A percentile compares a stretch with the other conserved stretches of the same genome.
Evolutionary conservation across 805 yeast genomes (phyloP).

Genomic region (Grigorovia yakushimaensis): DNA sequence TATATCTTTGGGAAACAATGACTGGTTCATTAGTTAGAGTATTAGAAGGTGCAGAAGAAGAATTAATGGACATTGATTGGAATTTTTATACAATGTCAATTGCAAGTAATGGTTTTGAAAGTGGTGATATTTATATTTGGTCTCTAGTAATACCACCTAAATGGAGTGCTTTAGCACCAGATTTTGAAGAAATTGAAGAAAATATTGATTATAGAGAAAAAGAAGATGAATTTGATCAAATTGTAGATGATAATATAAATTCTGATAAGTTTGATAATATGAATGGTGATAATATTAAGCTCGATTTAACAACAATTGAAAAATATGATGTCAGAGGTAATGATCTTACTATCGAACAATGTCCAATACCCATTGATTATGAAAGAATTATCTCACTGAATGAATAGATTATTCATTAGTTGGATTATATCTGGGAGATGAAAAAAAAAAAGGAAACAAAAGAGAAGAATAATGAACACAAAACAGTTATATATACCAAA

Average conservation of each 20-base stretch:
- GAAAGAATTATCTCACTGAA: conserved; percentile 25
- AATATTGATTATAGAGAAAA: conserved; percentile 78
- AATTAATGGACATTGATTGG: conserved; percentile 80
- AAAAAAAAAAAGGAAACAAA: background rate
- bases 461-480: too few relatives aligned
- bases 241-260: conserved; percentile 34
- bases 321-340: conserved; percentile 65
- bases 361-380: conserved; percentile 47
- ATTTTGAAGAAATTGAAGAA: conserved; percentile 88
- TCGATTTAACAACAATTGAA: conserved; percentile 63
- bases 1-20: conserved; percentile 86
- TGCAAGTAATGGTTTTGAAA: conserved; percentile 76
- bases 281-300: conserved; percentile 51
- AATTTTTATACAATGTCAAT: conserved; percentile 64
- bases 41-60: conserved; percentile 80
- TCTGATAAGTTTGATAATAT: conserved; percentile 21
- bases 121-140: conserved; percentile 80
- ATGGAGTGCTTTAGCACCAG: conserved; percentile 96
- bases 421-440: too few relatives aligned
- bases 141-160: conserved; percentile 73
- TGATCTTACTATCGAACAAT: conserved; percentile 38
- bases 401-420: background rate
- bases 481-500: too few relatives aligned
- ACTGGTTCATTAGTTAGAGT: conserved; percentile 85
- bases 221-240: conserved; percentile 86